phyloP scores from a whole-genome alignment of 257 asterid genomes.

The Solanum lycopersicoides region DNA sequence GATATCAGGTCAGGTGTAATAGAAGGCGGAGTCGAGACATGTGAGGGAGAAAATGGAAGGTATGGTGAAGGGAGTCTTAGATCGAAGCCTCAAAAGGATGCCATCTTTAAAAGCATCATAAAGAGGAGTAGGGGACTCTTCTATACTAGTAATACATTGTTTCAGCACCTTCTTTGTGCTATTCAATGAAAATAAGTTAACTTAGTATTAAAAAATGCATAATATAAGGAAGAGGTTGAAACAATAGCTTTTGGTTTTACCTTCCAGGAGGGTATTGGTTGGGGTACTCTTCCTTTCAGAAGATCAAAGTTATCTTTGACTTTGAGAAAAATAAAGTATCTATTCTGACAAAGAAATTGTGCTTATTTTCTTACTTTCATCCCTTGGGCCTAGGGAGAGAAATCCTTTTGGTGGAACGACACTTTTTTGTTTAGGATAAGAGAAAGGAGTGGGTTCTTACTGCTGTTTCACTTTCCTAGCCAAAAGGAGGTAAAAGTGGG shows the following conservation, averaged over 20 bases:
- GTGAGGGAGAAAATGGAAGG: not conserved
- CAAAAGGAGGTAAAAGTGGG: not conserved
- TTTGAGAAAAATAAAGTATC: not conserved
- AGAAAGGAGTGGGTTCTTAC: not conserved
- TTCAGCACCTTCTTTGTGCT: not conserved
- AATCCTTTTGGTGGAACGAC: not conserved
- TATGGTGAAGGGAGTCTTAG: not conserved
- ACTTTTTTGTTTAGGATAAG: not conserved
- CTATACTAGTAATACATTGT: not conserved
- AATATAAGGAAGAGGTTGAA: not conserved
- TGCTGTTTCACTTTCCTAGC: not conserved
- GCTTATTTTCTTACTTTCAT: not conserved
- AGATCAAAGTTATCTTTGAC: not conserved
- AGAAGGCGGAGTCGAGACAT: not conserved
- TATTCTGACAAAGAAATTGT: not conserved
- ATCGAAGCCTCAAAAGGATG: not conserved
- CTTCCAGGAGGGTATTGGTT: not conserved
- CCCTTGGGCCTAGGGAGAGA: not conserved
- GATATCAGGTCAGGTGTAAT: not conserved
- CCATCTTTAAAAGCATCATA: not conserved
- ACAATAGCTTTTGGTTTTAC: not conserved
- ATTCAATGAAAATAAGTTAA: not conserved
- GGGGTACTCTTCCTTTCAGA: not conserved
- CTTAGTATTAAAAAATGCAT: not conserved
- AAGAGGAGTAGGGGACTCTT: not conserved